Conservation (phyloP, 148 eudicot species). For the Persicaria tinctoria region DNA sequence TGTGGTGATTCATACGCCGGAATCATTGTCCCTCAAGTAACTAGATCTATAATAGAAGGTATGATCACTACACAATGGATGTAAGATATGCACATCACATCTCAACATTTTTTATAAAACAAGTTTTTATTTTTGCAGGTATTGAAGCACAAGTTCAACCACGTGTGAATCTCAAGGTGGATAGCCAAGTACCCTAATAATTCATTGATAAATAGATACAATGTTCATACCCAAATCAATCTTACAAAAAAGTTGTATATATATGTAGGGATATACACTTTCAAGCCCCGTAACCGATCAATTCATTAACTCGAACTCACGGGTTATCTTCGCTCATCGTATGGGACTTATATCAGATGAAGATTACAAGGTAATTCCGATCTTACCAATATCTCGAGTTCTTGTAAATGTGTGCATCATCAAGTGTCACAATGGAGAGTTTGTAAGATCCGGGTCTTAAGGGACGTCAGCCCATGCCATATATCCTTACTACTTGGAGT, state of each 20-base stretch:
- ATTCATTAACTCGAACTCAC: constrained; percentile 34
- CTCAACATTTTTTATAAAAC: too few relatives aligned
- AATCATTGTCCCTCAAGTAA: constrained; percentile 22
- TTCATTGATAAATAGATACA: not conserved
- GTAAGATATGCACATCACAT: too few relatives aligned
- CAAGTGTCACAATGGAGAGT: too few relatives aligned
- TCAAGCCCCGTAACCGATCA: constrained; percentile 42
- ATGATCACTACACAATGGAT: too few relatives aligned
- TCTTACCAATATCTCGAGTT: too few relatives aligned
- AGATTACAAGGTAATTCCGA: constrained; percentile 27
- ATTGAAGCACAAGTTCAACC: constrained; percentile 8
- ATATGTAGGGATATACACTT: constrained; percentile 5
- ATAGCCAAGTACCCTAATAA: not conserved
- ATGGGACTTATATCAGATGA: constrained; percentile 64
- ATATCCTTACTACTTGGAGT: too few relatives aligned
- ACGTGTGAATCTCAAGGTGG: constrained; percentile 9
- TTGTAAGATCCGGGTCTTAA: too few relatives aligned
- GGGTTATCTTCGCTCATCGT: constrained; percentile 37
- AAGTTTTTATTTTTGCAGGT: not conserved
- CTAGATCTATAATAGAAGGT: constrained; percentile 11
- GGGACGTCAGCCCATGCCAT: too few relatives aligned
- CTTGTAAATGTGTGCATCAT: too few relatives aligned
- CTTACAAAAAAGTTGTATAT: too few relatives aligned
- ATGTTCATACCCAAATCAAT: not conserved
- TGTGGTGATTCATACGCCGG: constrained; percentile 49